Evolutionary conservation across 257 asterid species (phyloP), one percentile per base, ranked within the genome.

Genomic region (Rubia yunnanensis): DNA sequence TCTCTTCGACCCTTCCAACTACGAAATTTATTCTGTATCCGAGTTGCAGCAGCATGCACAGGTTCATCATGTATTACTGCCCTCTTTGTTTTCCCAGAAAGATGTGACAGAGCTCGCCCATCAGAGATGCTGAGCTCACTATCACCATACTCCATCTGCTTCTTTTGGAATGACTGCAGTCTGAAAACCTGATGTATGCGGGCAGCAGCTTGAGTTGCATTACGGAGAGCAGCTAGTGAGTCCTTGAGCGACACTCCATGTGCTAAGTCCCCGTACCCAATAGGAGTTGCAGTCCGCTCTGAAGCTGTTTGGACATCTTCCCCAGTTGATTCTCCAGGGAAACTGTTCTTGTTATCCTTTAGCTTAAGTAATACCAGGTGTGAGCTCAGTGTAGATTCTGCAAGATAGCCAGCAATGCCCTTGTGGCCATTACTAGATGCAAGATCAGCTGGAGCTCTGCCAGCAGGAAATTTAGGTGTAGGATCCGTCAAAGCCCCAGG

Each of bases 191-290:
- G 91, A 77, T 83, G 90, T 66, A 91, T 88, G 71, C 92, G 98
- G 73, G 96, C 96, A 60, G 96, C 96, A 67, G 96, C 95, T 82
- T 86, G 98, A 70, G 96, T 86, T 44, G 98, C 98, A 80, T 91
- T 91, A 63, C 96, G 92, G 49, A 91, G 83, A 48, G 98, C 98
- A 50, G 90, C 98, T 70, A 91, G 73, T 7, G 96, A 86, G 78
- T 91, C 96, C 80, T 88, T 88, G 77, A 88, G 28, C 52, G 95
- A 87, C 48, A 81, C 82, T 58, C 89, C 94, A 61, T 82, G 84
- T 44, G 83, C 81, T 48, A 82, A 74, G 72, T 86, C 95, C 50
- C 86, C 92, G 65, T 76, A 76, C 20, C 74, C 69, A 73, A 49
- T 69, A 55, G 94, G 87, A 67, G 86, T 85, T 67, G 96, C 90